Evolutionary conservation across 495 filamentous ascomycete species (phyloP), one percentile per base, ranked within the genome.

Genomic region (Hyphodiscus hymeniophilus): DNA sequence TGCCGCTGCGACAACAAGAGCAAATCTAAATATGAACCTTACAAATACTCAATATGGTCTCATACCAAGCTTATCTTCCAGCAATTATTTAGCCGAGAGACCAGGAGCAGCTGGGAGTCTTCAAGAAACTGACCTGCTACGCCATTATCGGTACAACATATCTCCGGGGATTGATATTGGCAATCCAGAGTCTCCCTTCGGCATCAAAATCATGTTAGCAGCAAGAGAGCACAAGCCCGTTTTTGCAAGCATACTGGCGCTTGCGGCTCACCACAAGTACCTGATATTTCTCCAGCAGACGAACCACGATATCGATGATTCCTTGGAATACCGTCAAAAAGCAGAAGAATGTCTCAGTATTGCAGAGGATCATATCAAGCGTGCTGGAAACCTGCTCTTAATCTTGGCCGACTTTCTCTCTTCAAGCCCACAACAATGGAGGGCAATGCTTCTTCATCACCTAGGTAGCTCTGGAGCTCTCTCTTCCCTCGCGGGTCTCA

Each of bases 121-220:
- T 16, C 43, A 46, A 6, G 43, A 46, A 35, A 35, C 43, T 17
- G 30, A 26, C 7, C 34, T 46, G 28, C 30, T 46, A 11, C 30
- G 24, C n/a, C 28, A 46, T 18, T 46, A 39, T 24, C 43, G 43
- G 7, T 46, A 46, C 43, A 10, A 46, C 6, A 11, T 46, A 24
- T 22, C 43, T 12, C 43, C 43, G 6, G 38, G 24, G 22, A 10
- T 46, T 16, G 43, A 46, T 46, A 35, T 46, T 35, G 43, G 15
- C 5, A 18, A 35, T 23, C n/a, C 43, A 6, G 43, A 32, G 11
- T 32, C 43, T 6, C n/a, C 28, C n/a, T 46, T 46, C 20, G 28
- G 28, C 13, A 35, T 35, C 30, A 35, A 35, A 35, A 21, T 46
- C 24, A 12, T 46, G 24, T n/a, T 46, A 16, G 10, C 5, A 39